Evolutionary conservation across 2,329 filamentous ascomycete genomes (phyloP), one percentile per base, ranked within the genome.

Genomic region (Hypoxylon sp.): DNA sequence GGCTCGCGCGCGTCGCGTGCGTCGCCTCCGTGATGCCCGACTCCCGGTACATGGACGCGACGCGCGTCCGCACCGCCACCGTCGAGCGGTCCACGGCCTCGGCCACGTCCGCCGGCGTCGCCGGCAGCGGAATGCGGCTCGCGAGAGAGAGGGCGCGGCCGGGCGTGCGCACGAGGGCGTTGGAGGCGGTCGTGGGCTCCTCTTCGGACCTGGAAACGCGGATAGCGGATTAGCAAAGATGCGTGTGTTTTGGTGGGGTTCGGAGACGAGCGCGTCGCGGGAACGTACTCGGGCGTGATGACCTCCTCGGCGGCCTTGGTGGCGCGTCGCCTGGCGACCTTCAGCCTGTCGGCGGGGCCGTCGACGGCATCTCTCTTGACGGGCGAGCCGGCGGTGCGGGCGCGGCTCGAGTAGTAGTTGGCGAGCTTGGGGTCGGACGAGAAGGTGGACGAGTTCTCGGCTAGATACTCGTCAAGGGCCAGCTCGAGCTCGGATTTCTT

Each of bases 401-500:
- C 80, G 73, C 88, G 88, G 69, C 79, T 83, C 72, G 83, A 85
- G 79, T 91, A 97, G 82, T 92, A 97, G 58, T 89, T 86, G 60
- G 83, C 78, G 72, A 97, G 84, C 52, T 79, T 80, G 51, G 87
- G 77, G 64, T 92, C 85, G 56, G 79, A 79, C 48, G 83, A 80
- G 71, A 90, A 88, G 60, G 81, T 81, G 63, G 83, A 79, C 67
- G 84, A 81, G 77, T 97, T 89, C 62, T 84, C 81, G 65, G 85
- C 81, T 41, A 96, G 84, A 75, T 87, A 88, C 42, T 88, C 83
- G 68, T 96, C 90, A 63, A 96, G 84, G 40, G 84, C 84, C 57
- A 82, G 74, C 71, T 94, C 91, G 58, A 98, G 84, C 45, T 97
- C 92, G 63, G 82, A 80, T 77, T 97, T 97, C 74, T 89, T 90